These are phyloP conservation scores for Candida berthetii DNA, from an alignment of 805 yeast species.

Conservation along the genomic window DNA sequence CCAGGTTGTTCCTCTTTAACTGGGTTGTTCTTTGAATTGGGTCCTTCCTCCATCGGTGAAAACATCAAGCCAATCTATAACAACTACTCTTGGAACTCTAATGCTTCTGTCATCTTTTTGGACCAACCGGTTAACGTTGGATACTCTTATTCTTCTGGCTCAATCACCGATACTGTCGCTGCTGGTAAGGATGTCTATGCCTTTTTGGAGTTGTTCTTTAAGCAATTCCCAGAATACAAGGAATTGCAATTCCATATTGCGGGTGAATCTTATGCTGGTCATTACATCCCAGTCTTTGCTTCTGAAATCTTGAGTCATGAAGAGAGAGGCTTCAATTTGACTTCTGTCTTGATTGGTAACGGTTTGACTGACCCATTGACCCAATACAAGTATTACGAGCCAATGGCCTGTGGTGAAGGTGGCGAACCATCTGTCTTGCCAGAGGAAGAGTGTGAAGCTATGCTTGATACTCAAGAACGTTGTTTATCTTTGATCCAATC, in stretches of 20 bases:
- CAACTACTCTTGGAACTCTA: constrained; percentile 78
- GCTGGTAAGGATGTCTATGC: constrained; percentile 83
- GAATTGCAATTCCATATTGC: constrained; percentile 73
- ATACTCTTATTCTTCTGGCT: constrained; percentile 57
- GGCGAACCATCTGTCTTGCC: constrained; percentile 73
- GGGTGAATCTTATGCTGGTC: constrained; percentile 94
- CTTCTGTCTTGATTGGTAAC: constrained; percentile 83
- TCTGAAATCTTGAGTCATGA: constrained; percentile 65
- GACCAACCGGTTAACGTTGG: constrained; percentile 91
- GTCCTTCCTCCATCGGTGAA: constrained; percentile 65
- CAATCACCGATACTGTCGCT: constrained; percentile 66
- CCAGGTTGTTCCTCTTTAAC: constrained; percentile 92
- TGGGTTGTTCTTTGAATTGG: constrained; percentile 81
- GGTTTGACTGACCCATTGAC: constrained; percentile 83
- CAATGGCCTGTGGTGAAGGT: constrained; percentile 95
- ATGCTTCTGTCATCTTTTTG: constrained; percentile 79
- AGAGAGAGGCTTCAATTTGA: constrained; percentile 56
- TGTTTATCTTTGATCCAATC: constrained; percentile 70
- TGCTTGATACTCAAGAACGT: constrained; percentile 66
- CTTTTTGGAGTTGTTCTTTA: constrained; percentile 72
- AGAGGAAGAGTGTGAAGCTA: constrained; percentile 72
- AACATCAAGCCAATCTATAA: constrained; percentile 60
- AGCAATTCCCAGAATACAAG: constrained; percentile 56
- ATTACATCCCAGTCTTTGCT: constrained; percentile 88
- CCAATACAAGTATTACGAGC: constrained; percentile 74